Evolutionary conservation across 805 yeast genomes (phyloP).

Genomic region (Torulaspora maleeae): DNA sequence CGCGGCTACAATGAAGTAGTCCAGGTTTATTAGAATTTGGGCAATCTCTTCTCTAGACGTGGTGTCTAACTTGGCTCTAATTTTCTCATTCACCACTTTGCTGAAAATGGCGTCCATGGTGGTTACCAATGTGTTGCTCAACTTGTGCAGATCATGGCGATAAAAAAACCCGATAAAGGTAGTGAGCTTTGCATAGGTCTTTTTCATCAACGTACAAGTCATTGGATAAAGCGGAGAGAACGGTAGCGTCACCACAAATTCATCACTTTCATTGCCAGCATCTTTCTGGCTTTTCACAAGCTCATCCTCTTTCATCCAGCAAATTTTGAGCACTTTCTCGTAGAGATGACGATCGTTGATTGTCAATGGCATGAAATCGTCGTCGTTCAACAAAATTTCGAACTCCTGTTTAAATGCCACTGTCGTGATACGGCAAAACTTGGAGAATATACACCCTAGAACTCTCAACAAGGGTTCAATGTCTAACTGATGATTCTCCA

Average conservation of each 20-base stretch:
- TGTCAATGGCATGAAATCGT: constrained; percentile 83
- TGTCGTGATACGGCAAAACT: constrained; percentile 53
- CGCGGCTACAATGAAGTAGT: constrained; percentile 75
- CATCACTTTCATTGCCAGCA: constrained; percentile 19
- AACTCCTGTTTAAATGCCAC: constrained; percentile 58
- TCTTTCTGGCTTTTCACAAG: constrained; percentile 14
- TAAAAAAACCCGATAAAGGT: constrained; percentile 62
- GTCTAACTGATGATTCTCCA: constrained; percentile 67
- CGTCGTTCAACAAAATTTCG: constrained; percentile 58
- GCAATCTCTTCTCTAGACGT: constrained; percentile 85
- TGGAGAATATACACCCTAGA: constrained; percentile 52
- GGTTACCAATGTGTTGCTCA: constrained; percentile 54
- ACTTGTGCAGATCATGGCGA: constrained; percentile 55
- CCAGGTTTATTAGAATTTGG: constrained; percentile 83
- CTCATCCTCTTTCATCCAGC: constrained; percentile 63
- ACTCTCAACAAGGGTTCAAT: constrained; percentile 58
- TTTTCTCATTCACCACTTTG: constrained; percentile 59
- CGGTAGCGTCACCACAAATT: constrained; percentile 66
- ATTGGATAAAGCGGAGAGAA: constrained; percentile 86
- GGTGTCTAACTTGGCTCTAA: constrained; percentile 56
- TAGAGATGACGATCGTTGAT: constrained; percentile 57
- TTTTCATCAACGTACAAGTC: constrained; percentile 70
- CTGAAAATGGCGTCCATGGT: constrained; percentile 67
- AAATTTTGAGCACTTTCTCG: constrained; percentile 55
- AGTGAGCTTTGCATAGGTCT: constrained; percentile 59